Evolutionary conservation across 2,329 filamentous ascomycete species (phyloP).

Genomic region (Helotiales sp.): DNA sequence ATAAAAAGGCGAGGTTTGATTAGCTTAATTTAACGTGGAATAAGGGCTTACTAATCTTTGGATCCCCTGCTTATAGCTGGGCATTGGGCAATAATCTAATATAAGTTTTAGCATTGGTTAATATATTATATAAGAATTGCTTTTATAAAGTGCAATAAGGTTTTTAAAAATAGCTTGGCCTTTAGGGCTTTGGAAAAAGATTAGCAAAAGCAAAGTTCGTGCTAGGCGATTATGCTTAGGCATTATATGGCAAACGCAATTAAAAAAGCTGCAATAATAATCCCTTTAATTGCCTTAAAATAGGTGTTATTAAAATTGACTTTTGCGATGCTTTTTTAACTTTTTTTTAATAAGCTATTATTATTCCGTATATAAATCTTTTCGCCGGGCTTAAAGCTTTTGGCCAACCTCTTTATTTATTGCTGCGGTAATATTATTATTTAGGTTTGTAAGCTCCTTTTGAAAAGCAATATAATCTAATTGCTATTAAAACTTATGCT

Average conservation of each 20-base stretch:
- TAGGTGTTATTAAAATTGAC: slow-evolving; percentile 13
- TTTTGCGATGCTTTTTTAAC: slow-evolving; percentile 14
- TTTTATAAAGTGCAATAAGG: slow-evolving; percentile 16
- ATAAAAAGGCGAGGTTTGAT: too few relatives aligned
- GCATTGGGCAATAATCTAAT: slow-evolving; percentile 1
- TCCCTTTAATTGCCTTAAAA: slow-evolving; percentile 11
- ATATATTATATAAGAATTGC: slow-evolving; percentile 15
- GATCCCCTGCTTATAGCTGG: slow-evolving; percentile 2
- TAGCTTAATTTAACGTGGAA: too few relatives aligned
- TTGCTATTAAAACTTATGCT: slow-evolving; percentile 14
- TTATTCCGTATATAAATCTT: slow-evolving; percentile 14
- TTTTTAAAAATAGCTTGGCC: slow-evolving; percentile 9
- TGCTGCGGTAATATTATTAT: slow-evolving; percentile 6
- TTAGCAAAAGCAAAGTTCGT: slow-evolving; percentile 6
- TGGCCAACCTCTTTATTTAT: slow-evolving; percentile 7
- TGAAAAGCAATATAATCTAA: not conserved
- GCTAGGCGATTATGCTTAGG: slow-evolving; percentile 18
- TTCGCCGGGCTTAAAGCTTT: slow-evolving; percentile 14
- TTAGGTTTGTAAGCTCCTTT: slow-evolving; percentile 15
- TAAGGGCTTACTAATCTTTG: slow-evolving; percentile 8
- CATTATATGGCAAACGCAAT: slow-evolving; percentile 16
- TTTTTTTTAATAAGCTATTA: slow-evolving; percentile 13
- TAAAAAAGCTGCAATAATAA: slow-evolving; percentile 14
- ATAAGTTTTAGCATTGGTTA: slow-evolving; percentile 2
- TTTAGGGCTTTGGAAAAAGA: slow-evolving; percentile 14